Percentiles rank a stretch among this genome's conserved stretches.
Conservation (phyloP, 1,139 yeast species). For the Petasospora fabianii region DNA sequence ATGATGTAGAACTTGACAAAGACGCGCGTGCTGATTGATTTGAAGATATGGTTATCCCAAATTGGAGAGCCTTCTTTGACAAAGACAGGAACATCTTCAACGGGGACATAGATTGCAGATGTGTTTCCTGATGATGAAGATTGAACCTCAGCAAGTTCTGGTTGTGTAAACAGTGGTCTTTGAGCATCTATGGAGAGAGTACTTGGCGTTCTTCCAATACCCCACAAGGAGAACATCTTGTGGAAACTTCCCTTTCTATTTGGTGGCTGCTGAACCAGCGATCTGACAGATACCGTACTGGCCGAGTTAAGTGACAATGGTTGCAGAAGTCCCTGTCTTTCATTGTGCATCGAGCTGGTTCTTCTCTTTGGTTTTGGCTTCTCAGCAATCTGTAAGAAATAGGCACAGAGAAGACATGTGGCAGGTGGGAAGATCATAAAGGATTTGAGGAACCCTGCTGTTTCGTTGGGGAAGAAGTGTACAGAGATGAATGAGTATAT, state of each 20-base stretch:
- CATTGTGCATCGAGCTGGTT: constrained; percentile 7
- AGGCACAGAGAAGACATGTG: constrained; percentile 30
- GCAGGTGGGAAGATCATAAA: constrained; percentile 29
- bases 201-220: constrained; percentile 26
- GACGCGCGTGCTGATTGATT: constrained; percentile 21
- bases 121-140: constrained; percentile 10
- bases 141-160: constrained; percentile 11
- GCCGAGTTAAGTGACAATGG: constrained; percentile 9
- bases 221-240: constrained; percentile 26
- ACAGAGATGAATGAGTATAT: constrained; percentile 41
- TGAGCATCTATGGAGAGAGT: constrained; percentile 16
- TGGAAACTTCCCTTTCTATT: constrained; percentile 20
- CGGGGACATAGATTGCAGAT: constrained; percentile 26
- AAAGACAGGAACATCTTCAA: constrained; percentile 28
- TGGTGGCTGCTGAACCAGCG: constrained; percentile 7
- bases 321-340: constrained; percentile 8
- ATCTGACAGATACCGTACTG: constrained; percentile 10
- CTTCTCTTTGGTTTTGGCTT: constrained; percentile 12
- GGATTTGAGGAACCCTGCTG: constrained; percentile 37
- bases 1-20: constrained; percentile 50
- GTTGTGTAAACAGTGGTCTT: constrained; percentile 9
- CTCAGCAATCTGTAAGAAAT: constrained; percentile 27
- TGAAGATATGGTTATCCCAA: constrained; percentile 24
- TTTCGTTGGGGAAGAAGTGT: constrained; percentile 39
- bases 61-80: constrained; percentile 26